Base-by-base conservation (phyloP, 1,284 basidiomycete species). In the Takashimella koratensis region DNA sequence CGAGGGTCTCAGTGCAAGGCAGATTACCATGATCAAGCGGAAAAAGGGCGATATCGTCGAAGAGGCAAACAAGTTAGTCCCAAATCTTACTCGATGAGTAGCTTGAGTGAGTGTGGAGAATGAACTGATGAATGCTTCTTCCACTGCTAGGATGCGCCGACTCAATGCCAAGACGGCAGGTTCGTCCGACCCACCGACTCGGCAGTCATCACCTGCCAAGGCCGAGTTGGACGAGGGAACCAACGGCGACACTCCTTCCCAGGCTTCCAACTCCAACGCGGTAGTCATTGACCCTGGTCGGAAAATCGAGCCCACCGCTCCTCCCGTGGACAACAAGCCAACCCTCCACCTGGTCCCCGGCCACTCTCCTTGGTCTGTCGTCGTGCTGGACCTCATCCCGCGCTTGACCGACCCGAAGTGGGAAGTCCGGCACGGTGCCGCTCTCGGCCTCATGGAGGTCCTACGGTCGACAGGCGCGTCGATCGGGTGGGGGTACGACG, bases 371-470 rank as follows among this genome's bases (percentile, higher is more conserved):
- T 98, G 95, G 89, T 84, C 86, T 49, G 87, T 88, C 8, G 81
- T 97, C 5, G 84, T 87, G 6, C 84, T 86, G 60, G 80, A 94
- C 3, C 80, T 99, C 5, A 86, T 88, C 63, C 84, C 91, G 2
- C 88, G 92, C 62, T 77, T 99, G 12, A 88, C 94, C 61, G 90
- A 75, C 63, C 82, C 88, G 0, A 82, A 85, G 5, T 98, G 96
- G 96, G 93, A 98, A 74, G 84, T 88, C 5, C 82, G 96, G 47
- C 96, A 99, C 67, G 96, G 96, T 44, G 89, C 94, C 5, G 90
- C 93, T 0, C 84, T 98, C 77, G 94, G 90, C 2, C 75, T 98
- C 25, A 83, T 93, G 50, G 95, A 98, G 67, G 76, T 98, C 24
- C 77, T 98, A 52, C 93, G 92, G 69, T 76, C 84, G 1, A 91